Evolutionary conservation across 225 moss, liverwort and hornwort species (phyloP).

Genomic region (Rhytidiadelphus loreus): DNA sequence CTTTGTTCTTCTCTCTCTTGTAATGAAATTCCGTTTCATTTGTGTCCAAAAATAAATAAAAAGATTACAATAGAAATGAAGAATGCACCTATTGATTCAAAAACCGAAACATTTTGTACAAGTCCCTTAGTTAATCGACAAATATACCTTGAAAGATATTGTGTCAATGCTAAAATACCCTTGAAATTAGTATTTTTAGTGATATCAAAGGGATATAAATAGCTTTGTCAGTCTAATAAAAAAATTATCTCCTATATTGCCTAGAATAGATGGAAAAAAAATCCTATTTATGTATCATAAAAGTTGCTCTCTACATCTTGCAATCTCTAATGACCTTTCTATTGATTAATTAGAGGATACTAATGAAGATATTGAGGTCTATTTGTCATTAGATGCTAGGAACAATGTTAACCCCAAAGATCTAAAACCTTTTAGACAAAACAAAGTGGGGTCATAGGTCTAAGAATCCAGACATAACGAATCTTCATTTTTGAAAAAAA

Average conservation of each 20-base stretch:
- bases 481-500: neutral
- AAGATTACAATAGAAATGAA: neutral
- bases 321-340: neutral
- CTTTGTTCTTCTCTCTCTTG: too few species aligned
- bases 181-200: neutral
- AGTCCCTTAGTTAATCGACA: accelerated
- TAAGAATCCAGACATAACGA: accelerated
- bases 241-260: neutral
- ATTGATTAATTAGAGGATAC: neutral
- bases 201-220: neutral
- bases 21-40: too few species aligned
- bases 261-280: neutral
- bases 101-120: neutral
- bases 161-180: neutral
- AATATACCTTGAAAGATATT: neutral
- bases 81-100: neutral
- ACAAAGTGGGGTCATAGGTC: accelerated
- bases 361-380: too few species aligned
- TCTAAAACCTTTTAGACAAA: accelerated
- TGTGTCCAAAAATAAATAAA: too few species aligned
- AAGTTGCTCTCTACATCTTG: accelerated
- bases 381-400: neutral
- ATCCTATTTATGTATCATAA: neutral
- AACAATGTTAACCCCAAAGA: neutral
- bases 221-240: neutral